These are phyloP conservation scores for Anethum foeniculum DNA, from an alignment of 140 eudicot genomes.

Conservation along the genomic window DNA sequence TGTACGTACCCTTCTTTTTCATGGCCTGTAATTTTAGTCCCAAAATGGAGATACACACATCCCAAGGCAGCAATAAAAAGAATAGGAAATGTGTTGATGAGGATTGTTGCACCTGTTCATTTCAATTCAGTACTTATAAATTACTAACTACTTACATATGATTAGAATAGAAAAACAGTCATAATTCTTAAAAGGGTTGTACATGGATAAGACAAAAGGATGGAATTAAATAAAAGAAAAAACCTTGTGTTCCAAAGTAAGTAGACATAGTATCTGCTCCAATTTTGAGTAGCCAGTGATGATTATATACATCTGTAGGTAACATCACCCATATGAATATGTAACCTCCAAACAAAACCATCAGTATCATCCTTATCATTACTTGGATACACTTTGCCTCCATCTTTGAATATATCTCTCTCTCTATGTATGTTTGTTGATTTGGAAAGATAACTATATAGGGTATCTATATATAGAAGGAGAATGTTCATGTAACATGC, in stretches of 20 bases:
- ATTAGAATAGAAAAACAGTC: background rate
- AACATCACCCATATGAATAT: conserved; percentile 29
- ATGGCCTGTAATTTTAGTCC: conserved; percentile 4
- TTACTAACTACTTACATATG: background rate
- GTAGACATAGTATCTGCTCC: conserved; percentile 26
- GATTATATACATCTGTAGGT: conserved; percentile 23
- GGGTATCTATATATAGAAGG: conserved; percentile 1
- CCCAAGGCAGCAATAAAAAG: conserved; percentile 37
- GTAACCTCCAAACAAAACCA: conserved; percentile 26
- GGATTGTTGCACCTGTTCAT: conserved; percentile 25
- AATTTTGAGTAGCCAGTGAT: conserved; percentile 27
- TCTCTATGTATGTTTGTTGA: background rate
- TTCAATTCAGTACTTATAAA: background rate
- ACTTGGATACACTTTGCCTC: conserved; percentile 15
- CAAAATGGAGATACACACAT: conserved; percentile 39
- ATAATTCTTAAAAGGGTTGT: background rate
- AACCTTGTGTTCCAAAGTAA: conserved; percentile 42
- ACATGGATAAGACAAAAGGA: background rate
- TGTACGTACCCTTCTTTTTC: conserved; percentile 19
- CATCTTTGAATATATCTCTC: background rate
- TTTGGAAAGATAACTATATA: background rate
- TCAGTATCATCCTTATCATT: conserved; percentile 20
- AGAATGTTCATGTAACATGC: background rate
- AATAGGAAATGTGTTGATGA: conserved; percentile 32
- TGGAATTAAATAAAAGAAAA: background rate